Conservation (phyloP, 768 basidiomycete species). For the Gyrodon lividus region DNA sequence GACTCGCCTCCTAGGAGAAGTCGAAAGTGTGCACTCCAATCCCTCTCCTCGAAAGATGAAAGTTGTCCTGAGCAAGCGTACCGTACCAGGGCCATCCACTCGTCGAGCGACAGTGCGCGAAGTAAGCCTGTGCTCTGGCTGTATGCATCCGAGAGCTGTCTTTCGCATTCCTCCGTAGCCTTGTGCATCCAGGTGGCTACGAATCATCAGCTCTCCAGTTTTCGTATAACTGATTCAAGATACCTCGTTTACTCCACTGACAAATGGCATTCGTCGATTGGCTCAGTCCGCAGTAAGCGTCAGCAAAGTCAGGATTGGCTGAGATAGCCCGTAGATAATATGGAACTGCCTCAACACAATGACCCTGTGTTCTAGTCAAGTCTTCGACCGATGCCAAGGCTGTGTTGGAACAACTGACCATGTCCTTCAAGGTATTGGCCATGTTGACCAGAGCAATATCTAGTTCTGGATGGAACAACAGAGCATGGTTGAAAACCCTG, state of each 20-base stretch:
- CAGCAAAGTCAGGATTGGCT: constrained; percentile 43
- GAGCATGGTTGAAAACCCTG: constrained; percentile 42
- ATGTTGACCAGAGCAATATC: constrained; percentile 53
- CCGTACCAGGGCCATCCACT: constrained; percentile 40
- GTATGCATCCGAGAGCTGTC: constrained; percentile 36
- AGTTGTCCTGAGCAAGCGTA: constrained; percentile 28
- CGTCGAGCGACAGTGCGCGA: constrained; percentile 24
- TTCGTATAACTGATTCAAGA: constrained; percentile 8
- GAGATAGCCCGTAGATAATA: constrained; percentile 46
- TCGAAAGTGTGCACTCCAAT: constrained; percentile 33
- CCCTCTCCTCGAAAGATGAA: constrained; percentile 19
- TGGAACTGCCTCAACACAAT: constrained; percentile 41
- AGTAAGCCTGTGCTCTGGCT: constrained; percentile 33
- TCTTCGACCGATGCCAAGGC: background rate
- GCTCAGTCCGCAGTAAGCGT: constrained; percentile 48
- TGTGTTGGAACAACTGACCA: constrained; percentile 26
- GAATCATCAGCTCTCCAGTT: constrained; percentile 7
- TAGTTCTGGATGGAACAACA: constrained; percentile 43
- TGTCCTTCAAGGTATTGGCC: constrained; percentile 50
- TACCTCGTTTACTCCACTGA: constrained; percentile 42
- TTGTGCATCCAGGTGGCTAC: constrained; percentile 36
- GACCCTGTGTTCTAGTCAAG: constrained; percentile 29
- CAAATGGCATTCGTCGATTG: constrained; percentile 47
- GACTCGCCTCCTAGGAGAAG: constrained; percentile 28
- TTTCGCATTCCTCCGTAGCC: constrained; percentile 36